These are phyloP conservation scores for Phytophthora ohioensis DNA, from an alignment of 352 stramenopile genomes.

Conservation along the genomic window DNA sequence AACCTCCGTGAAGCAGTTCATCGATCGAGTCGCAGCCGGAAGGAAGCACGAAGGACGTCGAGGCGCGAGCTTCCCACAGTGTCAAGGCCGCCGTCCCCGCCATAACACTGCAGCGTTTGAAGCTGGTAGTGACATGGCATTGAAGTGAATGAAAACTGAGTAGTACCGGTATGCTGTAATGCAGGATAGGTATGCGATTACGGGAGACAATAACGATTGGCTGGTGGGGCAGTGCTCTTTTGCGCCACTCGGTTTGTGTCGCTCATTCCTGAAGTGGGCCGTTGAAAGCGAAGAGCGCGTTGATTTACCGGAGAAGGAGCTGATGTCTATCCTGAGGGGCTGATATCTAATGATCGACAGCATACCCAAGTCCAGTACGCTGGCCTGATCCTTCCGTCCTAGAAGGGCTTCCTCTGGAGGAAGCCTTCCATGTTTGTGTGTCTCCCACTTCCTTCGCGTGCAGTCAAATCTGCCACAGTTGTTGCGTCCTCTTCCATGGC, in stretches of 20 bases:
- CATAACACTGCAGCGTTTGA: conserved; percentile 4
- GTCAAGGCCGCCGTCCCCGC: conserved; percentile 49
- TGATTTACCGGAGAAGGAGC: conserved; percentile 45
- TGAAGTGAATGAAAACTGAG: conserved; percentile 4
- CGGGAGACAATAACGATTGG: conserved; percentile 25
- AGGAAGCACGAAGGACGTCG: conserved; percentile 44
- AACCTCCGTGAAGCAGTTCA: conserved; percentile 61
- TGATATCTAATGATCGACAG: conserved; percentile 82
- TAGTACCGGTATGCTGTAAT: background rate
- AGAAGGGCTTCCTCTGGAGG: background rate
- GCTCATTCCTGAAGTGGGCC: conserved; percentile 32
- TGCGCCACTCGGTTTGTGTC: background rate
- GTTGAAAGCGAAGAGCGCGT: conserved; percentile 3
- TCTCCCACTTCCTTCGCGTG: conserved; percentile 34
- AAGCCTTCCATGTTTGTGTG: conserved; percentile 13
- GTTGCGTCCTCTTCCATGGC: conserved; percentile 65
- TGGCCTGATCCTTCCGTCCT: conserved; percentile 81
- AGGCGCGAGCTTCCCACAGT: conserved; percentile 44
- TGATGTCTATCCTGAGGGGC: conserved; percentile 90
- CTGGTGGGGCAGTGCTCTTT: conserved; percentile 1
- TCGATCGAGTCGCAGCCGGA: conserved; percentile 75
- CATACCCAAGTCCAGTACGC: conserved; percentile 84
- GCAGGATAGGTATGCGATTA: conserved; percentile 2
- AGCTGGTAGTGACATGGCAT: conserved; percentile 17
- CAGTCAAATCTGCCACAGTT: conserved; percentile 91